phyloP scores from a whole-genome alignment of 1,284 basidiomycete species.

The Tilletia caries region DNA sequence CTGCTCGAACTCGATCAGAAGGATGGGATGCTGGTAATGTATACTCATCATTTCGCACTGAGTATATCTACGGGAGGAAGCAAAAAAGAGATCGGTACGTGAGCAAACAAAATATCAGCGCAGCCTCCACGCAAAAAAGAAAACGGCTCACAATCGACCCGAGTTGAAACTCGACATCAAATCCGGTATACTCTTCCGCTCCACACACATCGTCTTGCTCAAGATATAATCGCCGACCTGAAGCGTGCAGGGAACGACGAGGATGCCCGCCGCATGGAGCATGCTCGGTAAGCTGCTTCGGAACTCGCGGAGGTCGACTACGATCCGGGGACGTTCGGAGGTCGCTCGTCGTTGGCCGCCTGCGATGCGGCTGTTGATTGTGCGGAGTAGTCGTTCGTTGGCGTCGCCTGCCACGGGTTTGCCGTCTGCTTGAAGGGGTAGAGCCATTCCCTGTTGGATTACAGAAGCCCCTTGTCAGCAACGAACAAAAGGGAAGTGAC shows the following conservation, averaged over 20 bases:
- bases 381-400: conserved; percentile 66
- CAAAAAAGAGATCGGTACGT: no score
- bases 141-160: conserved; percentile 69
- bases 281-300: conserved; percentile 86
- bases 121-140: no score
- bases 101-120: no score
- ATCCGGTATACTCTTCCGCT: conserved; percentile 90
- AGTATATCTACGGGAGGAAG: conserved; percentile 63
- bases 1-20: conserved; percentile 98
- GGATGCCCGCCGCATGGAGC: conserved; percentile 75
- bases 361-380: conserved; percentile 80
- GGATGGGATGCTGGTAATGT: conserved; percentile 87
- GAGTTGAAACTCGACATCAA: conserved; percentile 86
- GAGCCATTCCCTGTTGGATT: conserved; percentile 71
- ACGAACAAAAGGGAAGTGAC: no score
- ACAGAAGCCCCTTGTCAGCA: not conserved
- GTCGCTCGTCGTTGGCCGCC: conserved; percentile 71
- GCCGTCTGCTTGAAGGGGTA: conserved; percentile 78
- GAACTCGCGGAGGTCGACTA: conserved; percentile 96
- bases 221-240: conserved; percentile 95
- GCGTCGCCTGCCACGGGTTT: conserved; percentile 55
- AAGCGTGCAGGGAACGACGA: conserved; percentile 82
- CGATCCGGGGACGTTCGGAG: conserved; percentile 71
- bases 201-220: conserved; percentile 90
- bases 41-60: conserved; percentile 97